phyloP scores from a whole-genome alignment of 1,139 yeast species.

The Geotrichum klebahnii region DNA sequence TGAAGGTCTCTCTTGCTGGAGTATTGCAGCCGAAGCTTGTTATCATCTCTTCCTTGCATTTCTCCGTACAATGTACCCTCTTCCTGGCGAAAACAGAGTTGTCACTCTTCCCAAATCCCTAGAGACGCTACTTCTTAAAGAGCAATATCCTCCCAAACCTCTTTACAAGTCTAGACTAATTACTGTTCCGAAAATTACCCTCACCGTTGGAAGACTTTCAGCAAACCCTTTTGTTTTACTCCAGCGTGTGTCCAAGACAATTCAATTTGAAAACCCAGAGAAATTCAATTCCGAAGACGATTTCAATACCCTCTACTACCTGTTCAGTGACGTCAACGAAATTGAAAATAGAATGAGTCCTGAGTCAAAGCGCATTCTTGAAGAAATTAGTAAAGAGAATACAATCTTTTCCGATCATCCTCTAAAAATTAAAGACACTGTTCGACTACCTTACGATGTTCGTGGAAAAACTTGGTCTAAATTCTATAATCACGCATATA shows the following conservation, averaged over 20 bases:
- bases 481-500: constrained; percentile 39
- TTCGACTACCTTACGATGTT: constrained; percentile 41
- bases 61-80: constrained; percentile 58
- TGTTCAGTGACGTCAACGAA: constrained; percentile 61
- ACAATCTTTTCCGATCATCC: constrained; percentile 33
- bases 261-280: constrained; percentile 67
- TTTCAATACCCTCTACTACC: constrained; percentile 65
- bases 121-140: constrained; percentile 51
- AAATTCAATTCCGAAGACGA: constrained; percentile 73
- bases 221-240: constrained; percentile 54
- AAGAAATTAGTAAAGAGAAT: constrained; percentile 43
- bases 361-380: constrained; percentile 67
- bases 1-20: constrained; percentile 74
- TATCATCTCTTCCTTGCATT: constrained; percentile 76
- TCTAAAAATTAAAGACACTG: constrained; percentile 31
- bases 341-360: constrained; percentile 64
- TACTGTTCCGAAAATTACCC: constrained; percentile 63
- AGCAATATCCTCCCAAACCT: constrained; percentile 38
- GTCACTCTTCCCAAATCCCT: constrained; percentile 26
- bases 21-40: constrained; percentile 69
- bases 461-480: constrained; percentile 41
- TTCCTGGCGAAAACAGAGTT: constrained; percentile 7
- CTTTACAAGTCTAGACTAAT: constrained; percentile 43
- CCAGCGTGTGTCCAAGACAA: constrained; percentile 59
- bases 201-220: constrained; percentile 61